Base-by-base conservation (phyloP, 352 stramenopile species). In the Pythium periplocum region DNA sequence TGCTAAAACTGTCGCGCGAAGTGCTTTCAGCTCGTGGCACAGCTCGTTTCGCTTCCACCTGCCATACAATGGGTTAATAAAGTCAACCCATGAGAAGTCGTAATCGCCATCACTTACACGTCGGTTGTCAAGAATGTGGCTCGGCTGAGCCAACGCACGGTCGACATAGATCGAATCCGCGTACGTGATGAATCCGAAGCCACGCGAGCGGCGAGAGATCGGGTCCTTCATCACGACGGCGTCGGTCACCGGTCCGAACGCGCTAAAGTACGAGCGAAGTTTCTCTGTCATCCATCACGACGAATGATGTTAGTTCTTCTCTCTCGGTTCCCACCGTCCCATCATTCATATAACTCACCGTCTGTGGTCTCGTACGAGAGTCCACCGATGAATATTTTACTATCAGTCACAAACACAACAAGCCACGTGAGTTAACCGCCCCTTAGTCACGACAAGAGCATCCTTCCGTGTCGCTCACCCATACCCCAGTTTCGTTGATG, bases 131-230 rank as follows among this genome's bases (percentile, higher is more conserved):
- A 97, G 66, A 48, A 96, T 90, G 57, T 97, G 89, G 51, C 91
- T 95, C 36, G 87, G 72, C 57, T 96, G 85, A 11, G 85, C 78
- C 33, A 97, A 61, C n/a, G 87, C 89, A 62, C 84, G 72, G 68
- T 97, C 89, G 44, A 97, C 89, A 61, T 83, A 96, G 11, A 61
- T 57, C 3, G 86, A 77, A 52, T 96, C 87, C 39, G 83, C 86
- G 67, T 96, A 97, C 51, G 89, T 97, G 75, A 97, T 96, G 68
- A 97, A 97, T n/a, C 89, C 89, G 62, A 97, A 97, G 43, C 89
- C 89, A 48, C 89, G 73, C 39, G 87, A 96, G 46, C 89, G 80
- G 52, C 86, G 78, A 39, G 89, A 96, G 51, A 97, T 96, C 53
- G 86, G 83, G 52, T 97, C 89, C 62, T 96, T 96, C 88, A 97